Evolutionary conservation across 768 basidiomycete species (phyloP).

Genomic region (Coprinopsis strossmayeri): DNA sequence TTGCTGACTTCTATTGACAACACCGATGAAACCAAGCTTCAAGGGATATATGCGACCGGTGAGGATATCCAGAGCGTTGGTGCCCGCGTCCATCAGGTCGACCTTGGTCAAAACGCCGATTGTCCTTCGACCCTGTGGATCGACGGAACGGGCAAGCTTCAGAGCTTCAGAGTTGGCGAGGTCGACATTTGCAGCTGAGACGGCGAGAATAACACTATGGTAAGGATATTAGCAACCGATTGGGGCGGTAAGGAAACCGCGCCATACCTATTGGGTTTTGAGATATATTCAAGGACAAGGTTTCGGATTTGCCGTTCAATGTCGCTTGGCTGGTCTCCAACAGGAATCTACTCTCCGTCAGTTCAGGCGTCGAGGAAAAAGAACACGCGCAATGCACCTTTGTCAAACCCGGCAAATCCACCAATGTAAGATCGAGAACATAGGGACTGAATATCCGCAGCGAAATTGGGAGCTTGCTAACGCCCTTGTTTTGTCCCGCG

Average conservation of each 20-base stretch:
- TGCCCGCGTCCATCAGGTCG: slow-evolving; percentile 98
- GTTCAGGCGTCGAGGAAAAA: not conserved
- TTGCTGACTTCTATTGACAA: slow-evolving; percentile 96
- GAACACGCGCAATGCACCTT: slow-evolving; percentile 52
- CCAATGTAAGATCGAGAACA: slow-evolving; percentile 91
- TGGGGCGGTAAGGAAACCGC: not conserved
- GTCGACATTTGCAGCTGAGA: slow-evolving; percentile 97
- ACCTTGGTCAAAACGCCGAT: slow-evolving; percentile 96
- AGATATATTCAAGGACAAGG: slow-evolving; percentile 92
- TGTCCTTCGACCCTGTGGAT: slow-evolving; percentile 93
- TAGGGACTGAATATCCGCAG: slow-evolving; percentile 93
- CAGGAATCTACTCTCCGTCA: slow-evolving; percentile 61
- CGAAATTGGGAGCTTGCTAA: slow-evolving; percentile 93
- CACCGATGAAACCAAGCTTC: slow-evolving; percentile 96
- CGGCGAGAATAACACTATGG: slow-evolving; percentile 88
- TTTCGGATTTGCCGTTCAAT: slow-evolving; percentile 95
- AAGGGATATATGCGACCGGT: slow-evolving; percentile 97
- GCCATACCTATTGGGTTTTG: slow-evolving; percentile 88
- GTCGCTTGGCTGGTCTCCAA: slow-evolving; percentile 96
- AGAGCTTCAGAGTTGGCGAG: slow-evolving; percentile 97
- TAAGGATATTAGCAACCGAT: not conserved
- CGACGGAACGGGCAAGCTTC: slow-evolving; percentile 92
- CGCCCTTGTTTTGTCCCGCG: slow-evolving; percentile 97
- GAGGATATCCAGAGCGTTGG: slow-evolving; percentile 93
- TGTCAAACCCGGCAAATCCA: slow-evolving; percentile 94